Conservation (phyloP, 2,329 filamentous ascomycete genomes). For the Monilinia fructigena region DNA sequence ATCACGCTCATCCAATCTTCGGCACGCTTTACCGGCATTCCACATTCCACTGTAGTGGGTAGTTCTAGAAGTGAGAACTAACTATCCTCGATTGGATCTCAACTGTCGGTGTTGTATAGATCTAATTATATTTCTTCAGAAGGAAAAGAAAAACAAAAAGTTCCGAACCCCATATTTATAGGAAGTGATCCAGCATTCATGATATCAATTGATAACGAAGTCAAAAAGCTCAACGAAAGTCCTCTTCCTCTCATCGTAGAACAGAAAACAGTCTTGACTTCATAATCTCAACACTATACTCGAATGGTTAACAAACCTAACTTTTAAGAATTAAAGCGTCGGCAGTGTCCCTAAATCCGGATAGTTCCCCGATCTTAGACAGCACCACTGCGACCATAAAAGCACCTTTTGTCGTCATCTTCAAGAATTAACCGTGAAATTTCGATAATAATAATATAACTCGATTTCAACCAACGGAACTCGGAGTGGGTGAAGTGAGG, state of each 20-base stretch:
- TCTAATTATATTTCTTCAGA: background rate
- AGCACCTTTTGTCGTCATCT: slow-evolving; percentile 18
- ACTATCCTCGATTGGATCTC: slow-evolving; percentile 5
- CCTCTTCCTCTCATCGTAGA: background rate
- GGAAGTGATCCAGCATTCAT: background rate
- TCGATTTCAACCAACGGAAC: slow-evolving; percentile 4
- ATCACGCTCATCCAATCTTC: slow-evolving; percentile 1
- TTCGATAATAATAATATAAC: background rate
- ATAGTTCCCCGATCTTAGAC: slow-evolving; percentile 18
- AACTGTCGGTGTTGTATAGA: background rate
- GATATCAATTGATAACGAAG: background rate
- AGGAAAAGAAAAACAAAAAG: background rate
- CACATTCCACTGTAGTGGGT: slow-evolving; percentile 16
- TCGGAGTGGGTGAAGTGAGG: slow-evolving; percentile 9
- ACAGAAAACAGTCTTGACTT: slow-evolving; percentile 6
- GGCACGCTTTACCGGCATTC: slow-evolving; percentile 19
- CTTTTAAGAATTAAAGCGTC: background rate
- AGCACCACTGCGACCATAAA: slow-evolving; percentile 5
- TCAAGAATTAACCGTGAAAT: slow-evolving; percentile 12
- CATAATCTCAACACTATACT: slow-evolving; percentile 5
- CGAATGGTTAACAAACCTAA: background rate
- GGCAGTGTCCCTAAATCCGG: slow-evolving; percentile 9
- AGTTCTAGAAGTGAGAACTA: background rate
- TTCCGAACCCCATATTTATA: slow-evolving; percentile 3
- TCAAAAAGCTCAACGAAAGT: background rate